Evolutionary conservation across 2,329 filamentous ascomycete genomes (phyloP).

Genomic region (Graphilbum ipis-grandicollis): DNA sequence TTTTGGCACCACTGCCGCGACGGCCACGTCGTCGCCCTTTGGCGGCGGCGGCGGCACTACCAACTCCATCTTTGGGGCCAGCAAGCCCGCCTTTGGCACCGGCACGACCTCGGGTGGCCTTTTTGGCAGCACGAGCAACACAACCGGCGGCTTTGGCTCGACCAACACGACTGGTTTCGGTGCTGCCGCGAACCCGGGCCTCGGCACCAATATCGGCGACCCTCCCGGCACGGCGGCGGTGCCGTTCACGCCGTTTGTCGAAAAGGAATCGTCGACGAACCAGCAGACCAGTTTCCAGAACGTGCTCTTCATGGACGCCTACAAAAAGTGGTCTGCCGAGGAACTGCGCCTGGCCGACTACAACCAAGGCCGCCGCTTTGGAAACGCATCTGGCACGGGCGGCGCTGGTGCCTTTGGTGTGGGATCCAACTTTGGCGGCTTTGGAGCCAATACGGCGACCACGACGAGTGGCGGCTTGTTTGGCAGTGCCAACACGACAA

Average conservation of each 20-base stretch:
- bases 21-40: slow-evolving; percentile 20
- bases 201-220: slow-evolving; percentile 34
- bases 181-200: slow-evolving; percentile 26
- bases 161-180: slow-evolving; percentile 9
- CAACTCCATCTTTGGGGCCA: slow-evolving; percentile 30
- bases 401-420: slow-evolving; percentile 75
- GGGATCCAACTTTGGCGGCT: slow-evolving; percentile 31
- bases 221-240: slow-evolving; percentile 51
- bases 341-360: slow-evolving; percentile 77
- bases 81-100: slow-evolving; percentile 25
- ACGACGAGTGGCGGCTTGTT: slow-evolving; percentile 20
- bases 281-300: slow-evolving; percentile 54
- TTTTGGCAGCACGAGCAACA: slow-evolving; percentile 25
- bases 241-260: slow-evolving; percentile 51
- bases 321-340: slow-evolving; percentile 82
- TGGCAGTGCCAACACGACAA: slow-evolving; percentile 18
- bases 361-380: slow-evolving; percentile 65
- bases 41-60: slow-evolving; percentile 18
- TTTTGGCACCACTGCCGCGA: slow-evolving; percentile 19
- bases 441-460: slow-evolving; percentile 22
- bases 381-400: slow-evolving; percentile 68
- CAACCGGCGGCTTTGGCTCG: slow-evolving; percentile 22
- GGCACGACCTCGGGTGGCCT: slow-evolving; percentile 19
- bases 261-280: slow-evolving; percentile 50
- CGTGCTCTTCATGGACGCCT: slow-evolving; percentile 60